Evolutionary conservation across 805 yeast species (phyloP), one percentile per base, ranked within the genome.

Genomic region (Myxozyma neotropica): DNA sequence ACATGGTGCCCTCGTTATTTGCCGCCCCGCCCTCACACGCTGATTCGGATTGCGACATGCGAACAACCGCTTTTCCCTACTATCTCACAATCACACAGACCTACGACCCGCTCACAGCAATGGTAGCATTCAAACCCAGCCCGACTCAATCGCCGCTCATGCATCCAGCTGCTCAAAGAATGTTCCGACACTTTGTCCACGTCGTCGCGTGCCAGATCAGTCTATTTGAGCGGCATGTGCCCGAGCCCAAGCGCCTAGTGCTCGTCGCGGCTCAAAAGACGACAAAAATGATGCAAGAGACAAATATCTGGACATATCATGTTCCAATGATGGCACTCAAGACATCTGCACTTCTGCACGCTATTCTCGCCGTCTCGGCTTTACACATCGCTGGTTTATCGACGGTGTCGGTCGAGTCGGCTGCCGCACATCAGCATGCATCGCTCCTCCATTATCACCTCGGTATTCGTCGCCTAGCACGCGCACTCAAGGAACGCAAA

Each of bases 281-380:
- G 24, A 33, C 44, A n/a, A 39, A 35, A 13, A 54, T 26, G 8
- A 38, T 27, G 47, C 23, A 39, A 19, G 53, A 55, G n/a, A 51
- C 49, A 10, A 59, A 59, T 23, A 35, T 59, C 29, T 59, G 63
- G 63, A 46, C 59, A 4, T 59, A 59, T 38, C 56, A 55, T 26
- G 40, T 59, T 8, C 63, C 63, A 24, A 55, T 59, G 56, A 51
- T 59, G 59, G 52, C 63, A 13, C 53, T 59, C 27, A 24, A 33
- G 3, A 51, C 53, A 12, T 53, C 59, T 8, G 54, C 63, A 1
- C 44, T 59, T 17, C 51, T 59, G 45, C 59, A 59, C 27, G 56
- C 63, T 21, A 45, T 59, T 10, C 44, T 59, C 23, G 63, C 59
- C 8, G 24, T 55, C 23, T 49, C 63, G 38, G 63, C 63, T 4